Base-by-base conservation (phyloP, 768 basidiomycete genomes). In the Calocybe cyanea region DNA sequence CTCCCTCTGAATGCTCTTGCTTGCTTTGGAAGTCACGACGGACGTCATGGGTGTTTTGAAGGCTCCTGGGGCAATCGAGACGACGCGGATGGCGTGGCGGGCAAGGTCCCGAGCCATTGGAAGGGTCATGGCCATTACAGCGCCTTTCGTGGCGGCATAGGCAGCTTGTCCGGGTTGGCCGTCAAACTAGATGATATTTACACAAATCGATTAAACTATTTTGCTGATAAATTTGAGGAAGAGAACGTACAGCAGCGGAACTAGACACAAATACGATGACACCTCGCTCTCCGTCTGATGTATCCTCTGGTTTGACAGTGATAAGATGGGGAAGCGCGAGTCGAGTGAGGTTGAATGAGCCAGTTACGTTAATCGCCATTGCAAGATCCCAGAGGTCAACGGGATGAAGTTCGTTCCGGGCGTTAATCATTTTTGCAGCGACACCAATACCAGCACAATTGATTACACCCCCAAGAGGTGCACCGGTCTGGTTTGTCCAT, bases 81-180 rank as follows among this genome's bases (percentile, higher is more conserved):
- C 73, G 38, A 80, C 80, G 49, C 78, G 72, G 23, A 78, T 62
- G 38, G 70, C 75, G 50, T 78, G 69, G 10, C 73, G 66, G 2
- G 73, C 67, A 10, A 83, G 68, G 55, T 83, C 81, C 41, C 81
- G 70, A 3, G 81, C 76, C 70, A 81, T 73, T 1, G 81, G 80
- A 2, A 83, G 67, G 1, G 77, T 74, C 75, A 83, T 75, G 1
- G 79, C 76, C 17, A 65, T 61, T 3, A 83, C 50, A 0, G 75
- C 81, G 38, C 80, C 81, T 58, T 83, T 83, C 1, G 70, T 67
- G 2, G 77, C 77, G 1, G 77, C 59, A 52, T 83, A 83, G 0
- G 77, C 80, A 0, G 70, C 67, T 51, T 81, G 81, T 2, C 79
- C 78, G 1, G 77, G 71, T 48, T 78, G 77, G 4, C 76, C 77